Conservation (phyloP, 2,329 filamentous ascomycete genomes). For the Ophiostoma sp. region DNA sequence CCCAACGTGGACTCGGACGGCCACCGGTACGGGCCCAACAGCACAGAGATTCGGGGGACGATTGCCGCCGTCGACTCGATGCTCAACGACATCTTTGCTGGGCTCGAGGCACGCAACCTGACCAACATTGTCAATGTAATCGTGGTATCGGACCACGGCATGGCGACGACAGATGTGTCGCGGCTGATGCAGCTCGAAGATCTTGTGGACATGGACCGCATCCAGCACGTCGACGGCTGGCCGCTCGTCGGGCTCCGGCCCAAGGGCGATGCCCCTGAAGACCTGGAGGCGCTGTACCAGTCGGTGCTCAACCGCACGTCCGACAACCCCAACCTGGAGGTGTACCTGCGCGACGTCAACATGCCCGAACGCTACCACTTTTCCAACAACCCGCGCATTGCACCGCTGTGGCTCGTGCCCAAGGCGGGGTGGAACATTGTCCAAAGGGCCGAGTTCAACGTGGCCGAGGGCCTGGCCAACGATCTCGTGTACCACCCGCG, state of each 20-base stretch:
- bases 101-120: conserved; percentile 77
- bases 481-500: conserved; percentile 72
- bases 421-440: conserved; percentile 93
- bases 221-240: conserved; percentile 91
- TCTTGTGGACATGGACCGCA: conserved; percentile 71
- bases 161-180: conserved; percentile 85
- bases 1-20: conserved; percentile 88
- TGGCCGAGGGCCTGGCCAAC: conserved; percentile 64
- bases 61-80: conserved; percentile 81
- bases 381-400: conserved; percentile 81
- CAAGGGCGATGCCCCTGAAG: conserved; percentile 56
- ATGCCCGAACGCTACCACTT: conserved; percentile 97
- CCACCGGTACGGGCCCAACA: conserved; percentile 89
- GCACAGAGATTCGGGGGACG: conserved; percentile 79
- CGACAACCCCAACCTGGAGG: conserved; percentile 70
- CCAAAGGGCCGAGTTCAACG: conserved; percentile 73
- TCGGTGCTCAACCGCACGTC: conserved; percentile 57
- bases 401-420: conserved; percentile 91
- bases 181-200: conserved; percentile 89
- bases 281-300: conserved; percentile 68
- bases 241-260: conserved; percentile 86
- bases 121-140: conserved; percentile 90
- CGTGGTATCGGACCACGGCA: conserved; percentile 96
- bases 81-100: conserved; percentile 73
- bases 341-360: conserved; percentile 80